Base-by-base conservation (phyloP, 2,329 filamentous ascomycete species). In the Colletotrichum sp. region DNA sequence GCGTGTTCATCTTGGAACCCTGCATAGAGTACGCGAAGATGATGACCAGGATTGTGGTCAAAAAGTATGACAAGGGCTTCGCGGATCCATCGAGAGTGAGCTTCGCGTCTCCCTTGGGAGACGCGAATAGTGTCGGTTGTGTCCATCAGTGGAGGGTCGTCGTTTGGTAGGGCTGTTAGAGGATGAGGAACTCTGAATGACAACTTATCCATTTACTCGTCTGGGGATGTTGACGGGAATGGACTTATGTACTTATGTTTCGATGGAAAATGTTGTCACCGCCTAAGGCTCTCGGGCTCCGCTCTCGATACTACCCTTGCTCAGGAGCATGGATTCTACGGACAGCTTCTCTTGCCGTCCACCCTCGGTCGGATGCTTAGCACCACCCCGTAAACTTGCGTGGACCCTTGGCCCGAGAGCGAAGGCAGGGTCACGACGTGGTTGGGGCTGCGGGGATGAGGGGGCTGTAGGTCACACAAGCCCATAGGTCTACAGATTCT, bases 1-100 rank as follows among this genome's bases (percentile, higher is more conserved):
- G 72, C 2, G 19, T 60, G 19, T 71, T 71, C 8, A 71, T 25
- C 72, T 74, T 74, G 19, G 68, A 22, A 4, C 68, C 61, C 6
- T 71, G 72, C 22, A 74, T n/a, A 1, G 72, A 74, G 15, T 74
- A 71, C 9, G 61, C 36, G 7, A 74, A 71, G 2, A 71, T 9
- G 22, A 71, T 39, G 22, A 61, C 60, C 15, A 74, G 36, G 4
- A 74, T 25, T 1, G 72, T 71, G 27, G 72, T 67, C n/a, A 74
- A 28, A 15, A 74, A 71, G 36, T 74, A 74, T 15, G 68, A 59
- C 5, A 74, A 28, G 1, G 72, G 72, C 16, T 67, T 74, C 8
- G 34, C 67, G 7, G 72, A 67, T 28, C 34, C 36, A 22, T 74
- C 61, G 36, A 74, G 61, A 25, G 32, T 7, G 22, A 55, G 67